These are phyloP conservation scores for Haematococcus lacustris DNA, from an alignment of 139 green algal species.

Conservation along the genomic window DNA sequence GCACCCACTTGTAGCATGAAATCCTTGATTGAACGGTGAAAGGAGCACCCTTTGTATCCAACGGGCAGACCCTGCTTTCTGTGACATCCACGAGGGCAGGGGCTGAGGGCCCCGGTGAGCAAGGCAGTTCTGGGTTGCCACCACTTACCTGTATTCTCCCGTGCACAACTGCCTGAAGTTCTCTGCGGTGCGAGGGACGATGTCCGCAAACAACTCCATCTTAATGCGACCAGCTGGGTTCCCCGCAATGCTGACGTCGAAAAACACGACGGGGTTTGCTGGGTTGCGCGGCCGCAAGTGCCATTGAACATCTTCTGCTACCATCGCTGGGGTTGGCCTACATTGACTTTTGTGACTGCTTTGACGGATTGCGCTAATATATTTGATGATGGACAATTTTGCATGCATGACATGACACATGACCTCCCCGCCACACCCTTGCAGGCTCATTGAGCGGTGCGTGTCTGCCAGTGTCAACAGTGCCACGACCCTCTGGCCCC, in stretches of 20 bases:
- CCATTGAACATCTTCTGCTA: no score
- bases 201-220: slow-evolving; percentile 89
- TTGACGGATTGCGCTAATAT: no score
- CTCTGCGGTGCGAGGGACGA: slow-evolving; percentile 77
- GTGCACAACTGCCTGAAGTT: slow-evolving; percentile 92
- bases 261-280: slow-evolving; percentile 88
- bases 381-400: no score
- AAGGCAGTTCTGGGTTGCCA: not conserved
- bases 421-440: no score
- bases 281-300: slow-evolving; percentile 60
- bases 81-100: slow-evolving; percentile 9
- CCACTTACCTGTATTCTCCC: slow-evolving; percentile 71
- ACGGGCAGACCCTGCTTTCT: slow-evolving; percentile 71
- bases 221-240: slow-evolving; percentile 69
- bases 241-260: slow-evolving; percentile 84
- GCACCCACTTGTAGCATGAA: slow-evolving; percentile 87
- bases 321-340: no score
- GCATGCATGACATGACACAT: no score
- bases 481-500: no score
- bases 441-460: no score
- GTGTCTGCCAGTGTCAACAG: no score
- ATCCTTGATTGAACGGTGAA: slow-evolving; percentile 95
- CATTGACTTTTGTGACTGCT: no score
- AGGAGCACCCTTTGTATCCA: slow-evolving; percentile 78
- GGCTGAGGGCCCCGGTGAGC: not conserved